Evolutionary conservation across 2,329 filamentous ascomycete genomes (phyloP), one percentile per base, ranked within the genome.

Genomic region (Trichoderma arundinaceum): DNA sequence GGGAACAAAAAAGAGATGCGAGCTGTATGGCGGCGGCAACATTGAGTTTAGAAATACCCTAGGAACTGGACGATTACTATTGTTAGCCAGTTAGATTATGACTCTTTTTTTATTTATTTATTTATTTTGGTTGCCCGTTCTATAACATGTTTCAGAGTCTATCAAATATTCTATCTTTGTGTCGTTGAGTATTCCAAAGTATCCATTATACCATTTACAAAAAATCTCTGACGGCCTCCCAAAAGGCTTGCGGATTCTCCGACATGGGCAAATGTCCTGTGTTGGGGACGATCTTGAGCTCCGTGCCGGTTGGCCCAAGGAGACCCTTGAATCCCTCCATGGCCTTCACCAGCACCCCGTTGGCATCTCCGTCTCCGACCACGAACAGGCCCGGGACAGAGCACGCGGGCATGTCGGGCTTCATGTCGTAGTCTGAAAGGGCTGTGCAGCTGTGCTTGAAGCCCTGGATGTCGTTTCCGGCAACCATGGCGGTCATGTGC

Each of bases 221-320:
- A 68, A 91, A 91, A 8, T 76, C 79, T 48, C 81, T 78, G 2
- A 94, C 80, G 52, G 86, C 86, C 33, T 84, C 79, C 74, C 89
- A 89, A 74, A 94, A 93, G 4, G 83, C 87, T 65, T 81, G 78
- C 0, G 91, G 88, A 69, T 87, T 85, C 78, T 96, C 92, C 54
- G 88, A 88, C 91, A 96, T 96, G 0, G 92, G 92, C 72, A 96
- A 77, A 79, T 96, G 92, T 0, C 92, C 92, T 0, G 92, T 88
- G 8, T 83, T 80, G 0, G 90, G 85, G 9, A 96, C 85, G 65
- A 90, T 77, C 74, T 84, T 86, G 69, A 93, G 83, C 66, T 86
- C 82, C 0, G 83, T 84, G 0, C 84, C 86, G 0, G 76, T 74
- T 9, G 79, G 75, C 0, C 89, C 88, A 48, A 92, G 75, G 17